Percentiles rank a stretch among this genome's conserved stretches.
Evolutionary conservation across 257 asterid genomes (phyloP).

Genomic region (Orobanche coerulescens): DNA sequence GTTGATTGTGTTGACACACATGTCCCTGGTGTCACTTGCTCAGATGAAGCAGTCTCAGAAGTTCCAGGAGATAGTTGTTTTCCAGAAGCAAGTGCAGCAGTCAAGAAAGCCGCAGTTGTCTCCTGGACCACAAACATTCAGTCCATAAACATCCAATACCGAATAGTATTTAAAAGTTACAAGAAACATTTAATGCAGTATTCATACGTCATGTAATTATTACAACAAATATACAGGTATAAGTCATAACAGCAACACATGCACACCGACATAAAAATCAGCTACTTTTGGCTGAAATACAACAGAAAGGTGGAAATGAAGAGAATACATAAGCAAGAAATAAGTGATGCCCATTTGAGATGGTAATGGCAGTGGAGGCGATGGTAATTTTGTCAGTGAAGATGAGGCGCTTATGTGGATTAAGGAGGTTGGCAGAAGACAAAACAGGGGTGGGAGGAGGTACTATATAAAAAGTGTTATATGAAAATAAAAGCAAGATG

Average conservation of each 20-base stretch:
- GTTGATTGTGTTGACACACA: conserved; percentile 28
- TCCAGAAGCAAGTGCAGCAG: conserved; percentile 70
- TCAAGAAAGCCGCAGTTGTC: conserved; percentile 67
- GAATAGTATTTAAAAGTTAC: not conserved
- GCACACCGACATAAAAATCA: conserved; percentile 1
- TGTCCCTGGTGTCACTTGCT: conserved; percentile 38
- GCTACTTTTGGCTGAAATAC: not conserved
- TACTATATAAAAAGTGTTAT: not conserved
- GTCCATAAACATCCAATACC: not conserved
- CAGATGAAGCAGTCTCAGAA: conserved; percentile 35
- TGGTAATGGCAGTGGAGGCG: conserved; percentile 3
- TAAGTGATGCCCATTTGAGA: conserved; percentile 6
- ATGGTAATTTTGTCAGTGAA: not conserved
- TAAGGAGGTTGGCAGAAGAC: not conserved
- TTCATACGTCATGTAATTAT: conserved; percentile 1
- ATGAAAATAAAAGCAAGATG: conserved; percentile 12
- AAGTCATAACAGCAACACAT: not conserved
- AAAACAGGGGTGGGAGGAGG: not conserved
- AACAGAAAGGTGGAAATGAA: not conserved
- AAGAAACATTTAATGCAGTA: not conserved
- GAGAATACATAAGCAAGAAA: not conserved
- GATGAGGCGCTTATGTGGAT: not conserved
- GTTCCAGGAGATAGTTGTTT: conserved; percentile 36
- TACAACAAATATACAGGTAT: not conserved
- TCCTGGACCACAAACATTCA: conserved; percentile 45